These are phyloP conservation scores for Pochonia chlamydosporia DNA, from an alignment of 2,329 filamentous ascomycete species.

Conservation along the genomic window DNA sequence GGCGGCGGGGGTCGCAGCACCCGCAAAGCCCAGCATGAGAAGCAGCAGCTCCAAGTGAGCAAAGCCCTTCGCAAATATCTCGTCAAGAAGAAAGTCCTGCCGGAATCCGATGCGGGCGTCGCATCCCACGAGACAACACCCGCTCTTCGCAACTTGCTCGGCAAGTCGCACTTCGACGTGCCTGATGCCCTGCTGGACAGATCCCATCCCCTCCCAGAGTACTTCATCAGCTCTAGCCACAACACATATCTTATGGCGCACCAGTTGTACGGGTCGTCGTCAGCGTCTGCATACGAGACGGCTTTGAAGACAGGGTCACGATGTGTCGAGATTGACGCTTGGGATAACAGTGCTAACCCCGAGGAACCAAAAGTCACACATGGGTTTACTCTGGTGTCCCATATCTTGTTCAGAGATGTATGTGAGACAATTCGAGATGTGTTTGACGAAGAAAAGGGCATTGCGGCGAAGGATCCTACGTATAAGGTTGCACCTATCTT, in stretches of 20 bases:
- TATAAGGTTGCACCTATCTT: slow-evolving; percentile 51
- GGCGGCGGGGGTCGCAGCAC: slow-evolving; percentile 55
- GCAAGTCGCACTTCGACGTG: slow-evolving; percentile 51
- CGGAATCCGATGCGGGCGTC: slow-evolving; percentile 39
- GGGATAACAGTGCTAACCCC: slow-evolving; percentile 56
- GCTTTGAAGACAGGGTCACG: slow-evolving; percentile 57
- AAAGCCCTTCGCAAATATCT: slow-evolving; percentile 51
- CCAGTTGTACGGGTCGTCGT: slow-evolving; percentile 60
- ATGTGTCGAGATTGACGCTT: slow-evolving; percentile 70
- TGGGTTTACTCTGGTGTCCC: slow-evolving; percentile 61
- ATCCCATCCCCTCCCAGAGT: slow-evolving; percentile 58
- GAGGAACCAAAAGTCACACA: slow-evolving; percentile 67
- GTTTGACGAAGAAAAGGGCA: slow-evolving; percentile 49
- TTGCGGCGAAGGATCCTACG: slow-evolving; percentile 28
- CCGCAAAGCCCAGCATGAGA: slow-evolving; percentile 42
- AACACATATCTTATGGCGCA: slow-evolving; percentile 69
- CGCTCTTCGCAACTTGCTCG: slow-evolving; percentile 45
- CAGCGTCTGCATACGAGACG: slow-evolving; percentile 56
- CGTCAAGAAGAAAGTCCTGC: slow-evolving; percentile 44
- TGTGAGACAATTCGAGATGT: slow-evolving; percentile 61
- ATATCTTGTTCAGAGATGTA: slow-evolving; percentile 58
- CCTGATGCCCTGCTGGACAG: slow-evolving; percentile 50
- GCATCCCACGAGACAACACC: slow-evolving; percentile 33
- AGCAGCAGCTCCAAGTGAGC: slow-evolving; percentile 53
- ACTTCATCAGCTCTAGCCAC: slow-evolving; percentile 68